A percentile compares a stretch with the other conserved stretches of the same genome.
phyloP scores from a whole-genome alignment of 176 grass and related monocot genomes.

The Cenchrus purpureus region DNA sequence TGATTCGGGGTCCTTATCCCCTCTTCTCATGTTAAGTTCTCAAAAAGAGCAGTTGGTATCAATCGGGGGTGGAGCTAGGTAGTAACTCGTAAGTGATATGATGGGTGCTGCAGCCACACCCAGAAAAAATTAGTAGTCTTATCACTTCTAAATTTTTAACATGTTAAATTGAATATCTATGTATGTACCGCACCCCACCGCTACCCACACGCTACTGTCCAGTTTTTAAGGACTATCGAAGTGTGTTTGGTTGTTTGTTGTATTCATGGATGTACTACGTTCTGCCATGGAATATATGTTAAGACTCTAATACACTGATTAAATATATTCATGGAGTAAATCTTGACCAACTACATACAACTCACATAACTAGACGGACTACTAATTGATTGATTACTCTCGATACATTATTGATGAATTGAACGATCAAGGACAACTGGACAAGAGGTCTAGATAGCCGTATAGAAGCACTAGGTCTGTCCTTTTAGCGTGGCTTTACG shows the following conservation, averaged over 20 bases:
- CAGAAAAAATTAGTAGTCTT: too few relatives aligned
- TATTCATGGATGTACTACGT: not conserved
- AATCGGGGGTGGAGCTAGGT: too few relatives aligned
- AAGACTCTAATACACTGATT: not conserved
- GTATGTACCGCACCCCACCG: too few relatives aligned
- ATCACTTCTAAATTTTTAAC: too few relatives aligned
- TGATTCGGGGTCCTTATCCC: too few relatives aligned
- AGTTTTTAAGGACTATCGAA: not conserved
- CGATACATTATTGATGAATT: not conserved
- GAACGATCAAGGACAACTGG: not conserved
- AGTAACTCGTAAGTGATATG: too few relatives aligned
- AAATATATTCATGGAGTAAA: not conserved
- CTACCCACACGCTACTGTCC: too few relatives aligned
- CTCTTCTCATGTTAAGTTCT: too few relatives aligned
- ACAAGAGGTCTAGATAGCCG: not conserved
- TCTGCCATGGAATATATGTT: not conserved
- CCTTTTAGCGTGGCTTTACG: conserved; percentile 6
- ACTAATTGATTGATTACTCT: not conserved
- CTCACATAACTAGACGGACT: not conserved
- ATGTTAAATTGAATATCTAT: too few relatives aligned
- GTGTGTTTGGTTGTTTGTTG: not conserved
- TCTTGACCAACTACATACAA: not conserved
- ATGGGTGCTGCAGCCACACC: too few relatives aligned
- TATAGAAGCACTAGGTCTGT: conserved; percentile 7
- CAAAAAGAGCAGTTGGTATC: too few relatives aligned